Percentiles rank a stretch among this genome's conserved stretches.
phyloP scores from a whole-genome alignment of 1,284 basidiomycete genomes.

The Salmacisia buchloeana region DNA sequence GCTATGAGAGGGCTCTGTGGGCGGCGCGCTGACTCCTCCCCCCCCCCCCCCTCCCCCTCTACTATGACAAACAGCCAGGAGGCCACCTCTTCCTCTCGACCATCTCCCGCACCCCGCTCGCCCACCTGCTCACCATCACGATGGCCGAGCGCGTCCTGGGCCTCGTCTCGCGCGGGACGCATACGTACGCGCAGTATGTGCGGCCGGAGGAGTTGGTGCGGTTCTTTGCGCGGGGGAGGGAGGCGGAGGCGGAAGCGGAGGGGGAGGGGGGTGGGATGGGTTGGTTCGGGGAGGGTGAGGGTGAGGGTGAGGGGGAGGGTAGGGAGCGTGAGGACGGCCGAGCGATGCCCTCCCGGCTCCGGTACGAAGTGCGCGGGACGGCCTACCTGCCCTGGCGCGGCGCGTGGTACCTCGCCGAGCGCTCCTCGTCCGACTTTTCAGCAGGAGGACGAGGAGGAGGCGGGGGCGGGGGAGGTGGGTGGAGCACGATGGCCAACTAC shows the following conservation, averaged over 20 bases:
- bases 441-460: too few relatives aligned
- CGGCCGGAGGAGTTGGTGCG: conserved; percentile 78
- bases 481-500: conserved; percentile 43
- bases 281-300: not conserved
- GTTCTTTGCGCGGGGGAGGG: conserved; percentile 69
- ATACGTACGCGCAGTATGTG: conserved; percentile 84
- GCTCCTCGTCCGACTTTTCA: conserved; percentile 8
- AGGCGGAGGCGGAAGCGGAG: too few relatives aligned
- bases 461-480: too few relatives aligned
- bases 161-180: conserved; percentile 81
- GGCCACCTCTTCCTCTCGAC: conserved; percentile 94
- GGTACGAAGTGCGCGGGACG: conserved; percentile 38
- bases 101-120: conserved; percentile 85
- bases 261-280: conserved; percentile 27
- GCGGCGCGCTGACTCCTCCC: not conserved
- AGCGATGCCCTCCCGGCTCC: conserved; percentile 33
- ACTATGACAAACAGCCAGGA: conserved; percentile 73
- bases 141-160: conserved; percentile 75
- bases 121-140: conserved; percentile 83
- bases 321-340: not conserved
- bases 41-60: not conserved
- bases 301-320: not conserved
- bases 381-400: conserved; percentile 38
- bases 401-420: conserved; percentile 31
- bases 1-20: not conserved